Evolutionary conservation across 805 yeast species (phyloP), one percentile per base, ranked within the genome.

Genomic region (Hermanozyma aechmeae): DNA sequence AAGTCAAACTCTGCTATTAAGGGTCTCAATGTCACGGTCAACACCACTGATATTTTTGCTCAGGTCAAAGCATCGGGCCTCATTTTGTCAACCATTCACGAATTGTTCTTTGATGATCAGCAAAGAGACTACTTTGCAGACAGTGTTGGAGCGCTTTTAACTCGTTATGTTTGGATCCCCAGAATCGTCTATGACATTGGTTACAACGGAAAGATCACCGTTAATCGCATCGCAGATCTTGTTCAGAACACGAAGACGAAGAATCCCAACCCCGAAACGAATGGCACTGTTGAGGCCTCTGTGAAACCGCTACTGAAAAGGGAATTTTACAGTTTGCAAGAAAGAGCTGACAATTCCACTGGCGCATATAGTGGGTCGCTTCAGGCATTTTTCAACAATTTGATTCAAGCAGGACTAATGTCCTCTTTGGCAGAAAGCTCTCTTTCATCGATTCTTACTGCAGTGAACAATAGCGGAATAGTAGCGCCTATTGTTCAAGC

Each of bases 111-210:
- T 11, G 43, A 59, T 35, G 58, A 53, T 9, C 37, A 46, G 14
- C 55, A 58, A 33, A 40, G 58, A 20, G 32, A 40, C 17, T 15
- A 26, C 2, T 27, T 59, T 12, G 47, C 61, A 2, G 47, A 41
- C 18, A 27, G 40, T 11, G 25, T 48, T 12, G 65, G 65, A 3
- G 33, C 40, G 11, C 27, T 48, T 8, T 41, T 61, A 23, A 42
- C 43, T 10, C 39, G 46, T 13, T 33, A 57, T 26, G 39, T 50
- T 6, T 60, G 59, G 56, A 40, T 56, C 13, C 42, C 57, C 4
- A 30, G 43, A 25, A 27, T 59, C 8, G 35, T 61, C 26, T 37
- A 35, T 23, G 53, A 50, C n/a, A 33, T 57, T n/a, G 65, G 66
- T 15, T 34, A 45, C 17, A 61, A 61, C 6, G 37, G 55, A 7